phyloP scores from a whole-genome alignment of 257 asterid genomes.

The Leptodermis oblonga region DNA sequence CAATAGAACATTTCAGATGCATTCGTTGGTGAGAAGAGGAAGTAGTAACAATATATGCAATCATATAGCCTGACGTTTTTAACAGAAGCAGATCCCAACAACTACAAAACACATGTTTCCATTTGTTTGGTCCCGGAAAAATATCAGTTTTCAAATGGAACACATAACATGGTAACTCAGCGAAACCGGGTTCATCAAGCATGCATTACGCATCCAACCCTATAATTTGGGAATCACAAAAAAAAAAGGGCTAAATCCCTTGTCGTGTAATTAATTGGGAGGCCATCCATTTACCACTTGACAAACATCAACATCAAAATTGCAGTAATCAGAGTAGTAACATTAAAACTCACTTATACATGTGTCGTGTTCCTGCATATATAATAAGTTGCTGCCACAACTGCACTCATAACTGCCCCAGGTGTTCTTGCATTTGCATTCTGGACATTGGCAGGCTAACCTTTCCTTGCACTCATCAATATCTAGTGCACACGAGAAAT shows the following conservation, averaged over 20 bases:
- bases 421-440: conserved; percentile 85
- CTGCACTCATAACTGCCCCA: conserved; percentile 92
- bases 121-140: not conserved
- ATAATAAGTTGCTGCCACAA: conserved; percentile 57
- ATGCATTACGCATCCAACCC: not conserved
- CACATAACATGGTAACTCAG: not conserved
- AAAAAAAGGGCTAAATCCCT: not conserved
- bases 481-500: conserved; percentile 36
- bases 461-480: conserved; percentile 83
- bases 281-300: not conserved
- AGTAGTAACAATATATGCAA: not conserved
- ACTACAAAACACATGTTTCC: not conserved
- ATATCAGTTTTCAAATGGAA: too few species aligned
- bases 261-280: not conserved
- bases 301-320: not conserved
- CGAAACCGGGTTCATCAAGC: not conserved
- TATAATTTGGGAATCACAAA: not conserved
- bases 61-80: not conserved
- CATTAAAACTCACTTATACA: conserved; percentile 62
- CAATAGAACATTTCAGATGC: not conserved
- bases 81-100: not conserved
- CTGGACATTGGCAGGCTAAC: conserved; percentile 71
- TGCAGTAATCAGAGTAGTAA: not conserved
- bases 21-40: not conserved
- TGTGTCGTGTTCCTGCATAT: conserved; percentile 80